Evolutionary conservation across 306 rosid genomes (phyloP).

Genomic region (Macrotyloma uniflorum): DNA sequence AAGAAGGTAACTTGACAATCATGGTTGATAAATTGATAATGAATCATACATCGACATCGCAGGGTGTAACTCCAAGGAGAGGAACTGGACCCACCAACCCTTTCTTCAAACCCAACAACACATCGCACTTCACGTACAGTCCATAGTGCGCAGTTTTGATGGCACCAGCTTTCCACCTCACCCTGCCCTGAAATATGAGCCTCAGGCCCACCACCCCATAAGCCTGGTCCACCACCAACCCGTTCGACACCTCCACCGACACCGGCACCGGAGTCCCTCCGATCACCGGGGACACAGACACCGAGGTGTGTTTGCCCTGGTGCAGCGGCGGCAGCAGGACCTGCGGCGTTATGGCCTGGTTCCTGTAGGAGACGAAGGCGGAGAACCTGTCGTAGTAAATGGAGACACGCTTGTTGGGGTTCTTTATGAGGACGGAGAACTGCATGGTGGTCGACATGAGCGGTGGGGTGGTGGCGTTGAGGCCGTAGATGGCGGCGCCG

Average conservation of each 20-base stretch:
- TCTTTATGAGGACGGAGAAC: conserved; percentile 69
- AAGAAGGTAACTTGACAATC: too few species aligned
- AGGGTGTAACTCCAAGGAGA: conserved; percentile 60
- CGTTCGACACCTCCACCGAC: conserved; percentile 59
- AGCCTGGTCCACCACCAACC: conserved; percentile 60
- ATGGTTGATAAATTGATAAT: not conserved
- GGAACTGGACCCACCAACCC: conserved; percentile 82
- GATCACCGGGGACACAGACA: conserved; percentile 66
- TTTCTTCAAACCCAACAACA: conserved; percentile 68
- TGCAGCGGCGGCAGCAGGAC: conserved; percentile 64
- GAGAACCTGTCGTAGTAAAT: conserved; percentile 64
- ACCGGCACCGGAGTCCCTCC: conserved; percentile 73
- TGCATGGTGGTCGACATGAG: conserved; percentile 69
- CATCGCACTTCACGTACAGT: conserved; percentile 64
- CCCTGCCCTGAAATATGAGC: conserved; percentile 63
- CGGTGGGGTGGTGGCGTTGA: conserved; percentile 60
- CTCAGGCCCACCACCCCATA: conserved; percentile 70
- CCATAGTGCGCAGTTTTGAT: conserved; percentile 60
- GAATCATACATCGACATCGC: conserved; percentile 66
- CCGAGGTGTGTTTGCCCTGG: conserved; percentile 51
- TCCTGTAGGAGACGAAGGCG: conserved; percentile 59
- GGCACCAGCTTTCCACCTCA: conserved; percentile 77
- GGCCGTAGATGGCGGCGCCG: conserved; percentile 65
- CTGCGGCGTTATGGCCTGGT: conserved; percentile 73
- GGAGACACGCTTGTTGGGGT: conserved; percentile 78